These are phyloP conservation scores for Prunus yedoensis DNA, from an alignment of 331 rosid species.

Conservation along the genomic window DNA sequence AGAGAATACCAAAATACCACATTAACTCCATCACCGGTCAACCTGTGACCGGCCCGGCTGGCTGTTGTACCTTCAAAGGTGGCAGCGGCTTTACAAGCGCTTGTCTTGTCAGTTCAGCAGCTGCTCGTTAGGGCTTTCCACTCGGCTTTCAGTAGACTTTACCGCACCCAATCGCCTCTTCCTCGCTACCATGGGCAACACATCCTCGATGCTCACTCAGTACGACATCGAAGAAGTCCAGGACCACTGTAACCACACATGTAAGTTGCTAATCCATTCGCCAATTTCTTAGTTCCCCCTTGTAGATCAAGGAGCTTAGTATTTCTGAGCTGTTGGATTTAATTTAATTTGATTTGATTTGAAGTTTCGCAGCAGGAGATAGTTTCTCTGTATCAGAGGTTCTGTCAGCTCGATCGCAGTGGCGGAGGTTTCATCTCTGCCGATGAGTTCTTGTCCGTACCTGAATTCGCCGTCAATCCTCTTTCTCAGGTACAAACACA, in stretches of 20 bases:
- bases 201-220: constrained; percentile 84
- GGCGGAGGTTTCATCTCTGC: constrained; percentile 68
- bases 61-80: not conserved
- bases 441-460: constrained; percentile 76
- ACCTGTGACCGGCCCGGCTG: no score
- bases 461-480: constrained; percentile 81
- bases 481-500: constrained; percentile 54
- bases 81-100: not conserved
- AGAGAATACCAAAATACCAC: not conserved
- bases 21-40: not conserved
- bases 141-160: not conserved
- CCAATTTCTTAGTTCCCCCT: no score
- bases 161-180: not conserved
- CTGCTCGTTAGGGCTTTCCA: not conserved
- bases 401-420: constrained; percentile 84
- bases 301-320: no score
- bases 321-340: not conserved
- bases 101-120: not conserved
- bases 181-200: constrained; percentile 53
- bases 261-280: constrained; percentile 23
- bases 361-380: constrained; percentile 80
- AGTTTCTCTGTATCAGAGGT: constrained; percentile 65
- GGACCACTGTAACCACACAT: constrained; percentile 55
- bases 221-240: constrained; percentile 91
- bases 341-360: constrained; percentile 1